These are phyloP conservation scores for Dillenia turbinata DNA, from an alignment of 164 flowering plant species.

Conservation along the genomic window DNA sequence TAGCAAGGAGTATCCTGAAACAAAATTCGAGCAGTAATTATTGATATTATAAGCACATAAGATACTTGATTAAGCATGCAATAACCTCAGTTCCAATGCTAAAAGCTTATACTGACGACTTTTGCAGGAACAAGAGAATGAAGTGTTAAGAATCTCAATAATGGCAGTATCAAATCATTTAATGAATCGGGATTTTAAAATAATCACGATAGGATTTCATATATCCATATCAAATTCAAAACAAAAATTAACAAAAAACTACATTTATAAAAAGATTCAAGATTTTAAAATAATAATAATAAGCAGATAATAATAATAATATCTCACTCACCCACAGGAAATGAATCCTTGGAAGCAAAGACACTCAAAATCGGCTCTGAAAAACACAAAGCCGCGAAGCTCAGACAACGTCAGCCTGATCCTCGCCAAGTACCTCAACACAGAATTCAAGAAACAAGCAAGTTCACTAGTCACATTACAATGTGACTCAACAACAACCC, in stretches of 20 bases:
- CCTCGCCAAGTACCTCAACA: slow-evolving; percentile 39
- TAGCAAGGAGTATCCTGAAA: slow-evolving; percentile 35
- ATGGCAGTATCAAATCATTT: too few relatives aligned
- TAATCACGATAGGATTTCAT: too few relatives aligned
- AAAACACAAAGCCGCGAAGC: slow-evolving; percentile 42
- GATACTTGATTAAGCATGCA: neutral
- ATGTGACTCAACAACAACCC: slow-evolving; percentile 23
- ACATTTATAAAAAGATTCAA: neutral
- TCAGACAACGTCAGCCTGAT: slow-evolving; percentile 22
- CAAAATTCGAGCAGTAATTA: neutral
- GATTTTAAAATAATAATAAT: too few relatives aligned
- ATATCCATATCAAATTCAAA: too few relatives aligned
- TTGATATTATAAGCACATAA: neutral
- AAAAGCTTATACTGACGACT: too few relatives aligned
- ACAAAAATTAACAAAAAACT: neutral
- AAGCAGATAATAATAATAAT: too few relatives aligned
- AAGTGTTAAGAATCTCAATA: neutral
- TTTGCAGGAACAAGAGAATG: neutral
- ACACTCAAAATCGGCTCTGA: slow-evolving; percentile 31
- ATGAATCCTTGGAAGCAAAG: slow-evolving; percentile 31
- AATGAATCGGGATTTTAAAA: too few relatives aligned
- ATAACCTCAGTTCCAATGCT: too few relatives aligned
- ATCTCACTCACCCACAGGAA: slow-evolving; percentile 41
- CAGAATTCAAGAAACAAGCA: slow-evolving; percentile 28
- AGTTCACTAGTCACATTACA: slow-evolving; percentile 16